These are phyloP conservation scores for Fusarium sp. DNA, from an alignment of 2,329 filamentous ascomycete species.

Conservation along the genomic window DNA sequence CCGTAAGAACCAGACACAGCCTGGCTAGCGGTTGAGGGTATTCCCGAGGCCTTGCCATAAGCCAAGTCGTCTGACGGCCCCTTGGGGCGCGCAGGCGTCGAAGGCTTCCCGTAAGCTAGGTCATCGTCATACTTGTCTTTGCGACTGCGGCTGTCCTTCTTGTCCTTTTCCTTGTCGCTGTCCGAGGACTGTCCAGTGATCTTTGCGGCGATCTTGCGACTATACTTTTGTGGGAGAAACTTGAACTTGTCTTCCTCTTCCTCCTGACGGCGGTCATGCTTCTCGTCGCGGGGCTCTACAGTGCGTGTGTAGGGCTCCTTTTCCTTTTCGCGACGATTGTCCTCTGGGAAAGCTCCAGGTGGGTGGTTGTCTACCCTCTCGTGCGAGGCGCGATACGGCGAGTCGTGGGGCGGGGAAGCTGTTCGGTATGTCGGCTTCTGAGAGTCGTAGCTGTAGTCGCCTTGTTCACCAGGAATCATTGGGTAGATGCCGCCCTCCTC, in stretches of 20 bases:
- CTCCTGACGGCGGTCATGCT: conserved; percentile 14
- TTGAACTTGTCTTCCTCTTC: conserved; percentile 52
- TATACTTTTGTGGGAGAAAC: conserved; percentile 59
- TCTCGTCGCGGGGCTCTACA: conserved; percentile 17
- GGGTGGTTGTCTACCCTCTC: conserved; percentile 45
- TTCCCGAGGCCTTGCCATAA: conserved; percentile 37
- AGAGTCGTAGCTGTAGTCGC: conserved; percentile 53
- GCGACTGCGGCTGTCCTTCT: conserved; percentile 52
- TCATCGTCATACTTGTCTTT: conserved; percentile 54
- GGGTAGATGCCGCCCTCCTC: conserved; percentile 49
- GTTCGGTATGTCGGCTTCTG: conserved; percentile 46
- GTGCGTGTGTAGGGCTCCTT: conserved; percentile 35
- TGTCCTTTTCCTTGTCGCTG: conserved; percentile 40
- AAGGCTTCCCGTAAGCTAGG: conserved; percentile 58
- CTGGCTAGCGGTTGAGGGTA: conserved; percentile 37
- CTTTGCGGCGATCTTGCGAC: conserved; percentile 47
- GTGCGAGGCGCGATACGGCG: conserved; percentile 51
- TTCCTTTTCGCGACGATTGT: conserved; percentile 44
- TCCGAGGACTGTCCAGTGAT: conserved; percentile 37
- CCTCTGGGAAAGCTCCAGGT: conserved; percentile 49
- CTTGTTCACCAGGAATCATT: conserved; percentile 51
- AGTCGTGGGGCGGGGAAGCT: conserved; percentile 48
- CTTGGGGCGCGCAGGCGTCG: conserved; percentile 40
- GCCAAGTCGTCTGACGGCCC: conserved; percentile 36
- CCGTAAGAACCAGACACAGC: conserved; percentile 41